Conservation (phyloP, 2,329 filamentous ascomycete species). For the Amylocarpus encephaloides region DNA sequence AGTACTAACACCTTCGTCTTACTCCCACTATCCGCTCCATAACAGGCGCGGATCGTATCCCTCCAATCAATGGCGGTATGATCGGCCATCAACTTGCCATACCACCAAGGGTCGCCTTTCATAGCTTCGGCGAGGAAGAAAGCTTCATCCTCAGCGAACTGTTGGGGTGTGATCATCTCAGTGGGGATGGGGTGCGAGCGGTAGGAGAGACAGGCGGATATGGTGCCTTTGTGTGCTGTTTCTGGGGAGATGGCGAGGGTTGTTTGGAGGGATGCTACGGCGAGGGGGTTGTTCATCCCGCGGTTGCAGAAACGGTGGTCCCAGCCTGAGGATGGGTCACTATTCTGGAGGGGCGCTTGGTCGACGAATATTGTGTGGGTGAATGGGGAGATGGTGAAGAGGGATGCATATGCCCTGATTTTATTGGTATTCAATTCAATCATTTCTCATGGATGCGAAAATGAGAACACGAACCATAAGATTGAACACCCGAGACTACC, state of each 20-base stretch:
- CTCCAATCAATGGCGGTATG: slow-evolving; percentile 30
- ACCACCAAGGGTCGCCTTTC: slow-evolving; percentile 26
- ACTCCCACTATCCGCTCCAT: slow-evolving; percentile 16
- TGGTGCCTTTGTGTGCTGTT: slow-evolving; percentile 26
- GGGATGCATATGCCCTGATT: slow-evolving; percentile 26
- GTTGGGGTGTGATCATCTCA: slow-evolving; percentile 8
- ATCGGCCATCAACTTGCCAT: slow-evolving; percentile 30
- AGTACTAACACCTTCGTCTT: slow-evolving; percentile 26
- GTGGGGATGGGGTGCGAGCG: slow-evolving; percentile 17
- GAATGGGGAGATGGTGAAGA: slow-evolving; percentile 27
- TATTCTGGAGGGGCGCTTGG: slow-evolving; percentile 30
- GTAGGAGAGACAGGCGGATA: slow-evolving; percentile 28
- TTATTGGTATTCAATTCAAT: too few relatives aligned
- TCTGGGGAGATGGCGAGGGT: slow-evolving; percentile 21
- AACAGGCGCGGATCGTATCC: slow-evolving; percentile 22
- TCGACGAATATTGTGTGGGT: slow-evolving; percentile 29
- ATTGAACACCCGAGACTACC: slow-evolving; percentile 30
- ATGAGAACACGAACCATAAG: slow-evolving; percentile 21
- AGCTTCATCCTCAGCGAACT: slow-evolving; percentile 18
- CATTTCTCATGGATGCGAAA: neutral
- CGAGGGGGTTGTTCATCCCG: slow-evolving; percentile 25
- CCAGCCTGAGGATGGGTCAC: slow-evolving; percentile 23
- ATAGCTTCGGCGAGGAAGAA: slow-evolving; percentile 29
- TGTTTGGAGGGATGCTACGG: slow-evolving; percentile 24
- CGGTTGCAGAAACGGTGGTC: slow-evolving; percentile 26